A percentile compares a stretch with the other conserved stretches of the same genome.
phyloP scores from a whole-genome alignment of 2,329 filamentous ascomycete species.

The Huntiella abstrusa region DNA sequence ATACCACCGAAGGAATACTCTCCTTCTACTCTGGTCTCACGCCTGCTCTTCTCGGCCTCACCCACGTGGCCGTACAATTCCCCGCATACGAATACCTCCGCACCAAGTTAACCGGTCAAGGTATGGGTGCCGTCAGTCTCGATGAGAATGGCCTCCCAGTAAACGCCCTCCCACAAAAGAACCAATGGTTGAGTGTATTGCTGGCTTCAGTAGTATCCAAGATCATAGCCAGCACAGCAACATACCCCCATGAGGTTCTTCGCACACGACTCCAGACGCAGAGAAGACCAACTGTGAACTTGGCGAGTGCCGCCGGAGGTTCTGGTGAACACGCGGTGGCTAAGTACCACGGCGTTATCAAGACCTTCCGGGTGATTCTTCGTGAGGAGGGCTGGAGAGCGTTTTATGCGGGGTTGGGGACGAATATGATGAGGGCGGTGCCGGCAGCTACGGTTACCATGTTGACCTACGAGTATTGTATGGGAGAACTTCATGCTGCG shows the following conservation, averaged over 20 bases:
- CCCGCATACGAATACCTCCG: constrained; percentile 91
- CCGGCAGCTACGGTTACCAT: constrained; percentile 94
- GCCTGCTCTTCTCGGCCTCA: constrained; percentile 75
- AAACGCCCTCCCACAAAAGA: constrained; percentile 2
- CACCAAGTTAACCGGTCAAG: constrained; percentile 70
- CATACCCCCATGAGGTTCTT: constrained; percentile 93
- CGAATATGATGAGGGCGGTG: constrained; percentile 90
- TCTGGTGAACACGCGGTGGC: constrained; percentile 15
- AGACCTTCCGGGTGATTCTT: constrained; percentile 69
- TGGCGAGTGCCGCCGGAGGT: constrained; percentile 26
- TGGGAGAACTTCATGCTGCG: constrained; percentile 27
- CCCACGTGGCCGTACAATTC: constrained; percentile 94
- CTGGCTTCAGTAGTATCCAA: constrained; percentile 86
- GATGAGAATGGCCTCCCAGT: constrained; percentile 16
- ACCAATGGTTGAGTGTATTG: constrained; percentile 66
- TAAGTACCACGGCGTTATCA: constrained; percentile 61
- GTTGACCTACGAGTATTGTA: constrained; percentile 78
- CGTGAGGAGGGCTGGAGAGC: constrained; percentile 86
- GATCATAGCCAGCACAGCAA: constrained; percentile 80
- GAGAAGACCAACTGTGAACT: constrained; percentile 42
- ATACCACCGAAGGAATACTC: constrained; percentile 64
- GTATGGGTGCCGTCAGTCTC: constrained; percentile 54
- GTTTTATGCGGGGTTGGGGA: constrained; percentile 93
- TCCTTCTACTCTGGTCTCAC: constrained; percentile 94
- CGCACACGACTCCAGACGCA: constrained; percentile 89